Base-by-base conservation (phyloP, 1,284 basidiomycete species). In the Moniliella sp. region DNA sequence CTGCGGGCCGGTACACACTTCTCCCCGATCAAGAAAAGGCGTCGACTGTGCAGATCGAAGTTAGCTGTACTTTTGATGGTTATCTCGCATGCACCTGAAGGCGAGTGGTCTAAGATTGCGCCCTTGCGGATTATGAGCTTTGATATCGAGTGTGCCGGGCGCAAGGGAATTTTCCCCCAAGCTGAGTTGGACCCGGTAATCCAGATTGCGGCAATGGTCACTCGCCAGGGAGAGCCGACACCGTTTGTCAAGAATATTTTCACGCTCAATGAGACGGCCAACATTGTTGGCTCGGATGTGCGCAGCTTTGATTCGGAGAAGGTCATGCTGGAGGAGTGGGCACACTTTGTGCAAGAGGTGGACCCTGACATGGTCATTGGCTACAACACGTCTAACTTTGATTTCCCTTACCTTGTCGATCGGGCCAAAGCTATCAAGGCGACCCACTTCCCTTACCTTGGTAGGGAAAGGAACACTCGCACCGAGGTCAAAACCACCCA, bases 151-250 rank as follows among this genome's bases (percentile, higher is more conserved):
- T 59, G 56, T 25, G 56, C 56, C 3, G 56, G 56, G n/a, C 45
- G 56, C 29, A 59, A 59, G 27, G 56, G 56, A 28, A 40, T 59
- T 30, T 59, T 59, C 28, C 56, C 56, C 3, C 54, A 59, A 15
- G 41, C 56, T 2, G 34, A 40, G 8, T 25, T 50, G 13, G 56
- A 59, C 26, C 56, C 56, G 4, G 56, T 59, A 39, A 59, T 59
- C 33, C 56, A 59, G 36, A 59, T 59, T 29, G 56, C 55, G 16
- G 48, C 46, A 33, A 59, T 59, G 56, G 56, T 59, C 31, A 59
- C 56, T 12, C 45, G 56, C n/a, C 56, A 59, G 28, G 56, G 56
- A 28, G 56, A 57, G 30, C 37, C 40, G 5, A 36, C 42, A 9
- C 56, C 56, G 2, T 59, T 59, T 28, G 45, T 59, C 36, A 55